Evolutionary conservation across 169 alveolate genomes (phyloP).

Genomic region (Cryptosporidium andersoni): DNA sequence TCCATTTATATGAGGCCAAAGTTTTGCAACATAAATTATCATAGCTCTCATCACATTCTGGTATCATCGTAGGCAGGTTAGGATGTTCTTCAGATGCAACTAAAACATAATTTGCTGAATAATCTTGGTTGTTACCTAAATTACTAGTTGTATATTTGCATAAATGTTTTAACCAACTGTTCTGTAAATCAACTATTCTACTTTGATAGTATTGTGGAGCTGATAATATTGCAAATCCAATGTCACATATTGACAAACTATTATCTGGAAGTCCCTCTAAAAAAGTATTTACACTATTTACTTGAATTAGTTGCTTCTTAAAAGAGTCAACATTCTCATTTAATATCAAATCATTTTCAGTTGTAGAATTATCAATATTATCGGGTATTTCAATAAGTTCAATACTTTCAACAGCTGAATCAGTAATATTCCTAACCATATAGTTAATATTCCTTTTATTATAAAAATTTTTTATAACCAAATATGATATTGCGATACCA

Average conservation of each 20-base stretch:
- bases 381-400: too few species aligned
- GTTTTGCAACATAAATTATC: constrained; percentile 64
- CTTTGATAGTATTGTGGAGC: constrained; percentile 57
- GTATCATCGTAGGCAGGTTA: constrained; percentile 49
- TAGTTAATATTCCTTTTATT: too few species aligned
- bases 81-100: constrained; percentile 21
- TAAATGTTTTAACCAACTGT: constrained; percentile 60
- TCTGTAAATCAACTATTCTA: constrained; percentile 45
- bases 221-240: constrained; percentile 66
- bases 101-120: constrained; percentile 29
- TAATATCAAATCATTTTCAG: too few species aligned
- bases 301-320: too few species aligned
- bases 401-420: too few species aligned
- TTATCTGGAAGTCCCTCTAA: background rate
- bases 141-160: constrained; percentile 1
- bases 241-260: constrained; percentile 31
- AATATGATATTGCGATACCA: too few species aligned
- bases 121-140: background rate
- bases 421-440: too few species aligned
- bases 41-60: constrained; percentile 56
- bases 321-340: too few species aligned
- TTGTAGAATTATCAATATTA: too few species aligned
- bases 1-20: constrained; percentile 59
- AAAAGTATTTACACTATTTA: background rate
- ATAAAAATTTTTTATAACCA: too few species aligned